Percentiles rank a stretch among this genome's conserved stretches.
These are phyloP conservation scores for Xylaria sp. DNA, from an alignment of 2,329 filamentous ascomycete species.

Conservation along the genomic window DNA sequence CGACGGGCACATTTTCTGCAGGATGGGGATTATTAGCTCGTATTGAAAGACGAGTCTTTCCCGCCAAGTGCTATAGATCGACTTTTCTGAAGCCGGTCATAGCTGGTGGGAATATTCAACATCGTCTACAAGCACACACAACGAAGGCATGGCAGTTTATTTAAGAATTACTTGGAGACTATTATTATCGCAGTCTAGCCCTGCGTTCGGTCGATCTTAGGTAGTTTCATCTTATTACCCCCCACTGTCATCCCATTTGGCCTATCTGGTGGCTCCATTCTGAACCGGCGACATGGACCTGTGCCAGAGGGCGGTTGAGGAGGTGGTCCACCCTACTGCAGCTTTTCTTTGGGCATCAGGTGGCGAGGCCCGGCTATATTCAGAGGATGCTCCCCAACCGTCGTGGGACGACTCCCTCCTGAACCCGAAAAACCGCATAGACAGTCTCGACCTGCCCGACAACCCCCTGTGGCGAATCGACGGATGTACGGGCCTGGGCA, in stretches of 20 bases:
- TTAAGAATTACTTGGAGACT: conserved; percentile 10
- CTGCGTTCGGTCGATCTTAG: conserved; percentile 17
- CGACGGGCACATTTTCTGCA: conserved; percentile 34
- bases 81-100: conserved; percentile 8
- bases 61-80: conserved; percentile 18
- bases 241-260: conserved; percentile 28
- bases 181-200: conserved; percentile 17
- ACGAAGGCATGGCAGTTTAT: conserved; percentile 9
- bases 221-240: conserved; percentile 22
- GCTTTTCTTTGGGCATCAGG: conserved; percentile 53
- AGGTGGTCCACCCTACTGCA: conserved; percentile 69
- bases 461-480: conserved; percentile 68
- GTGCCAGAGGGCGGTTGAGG: conserved; percentile 62
- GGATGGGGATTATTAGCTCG: conserved; percentile 20
- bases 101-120: conserved; percentile 7
- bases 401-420: conserved; percentile 62
- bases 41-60: conserved; percentile 25
- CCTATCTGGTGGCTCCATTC: conserved; percentile 36
- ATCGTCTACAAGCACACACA: background rate
- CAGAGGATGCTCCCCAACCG: conserved; percentile 24
- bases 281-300: conserved; percentile 61
- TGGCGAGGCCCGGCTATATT: conserved; percentile 26
- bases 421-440: conserved; percentile 70
- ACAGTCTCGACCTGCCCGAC: conserved; percentile 61
- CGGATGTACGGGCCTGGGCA: conserved; percentile 66